phyloP scores from a whole-genome alignment of 2,329 filamentous ascomycete species.

The Dothideomycetes sp. region DNA sequence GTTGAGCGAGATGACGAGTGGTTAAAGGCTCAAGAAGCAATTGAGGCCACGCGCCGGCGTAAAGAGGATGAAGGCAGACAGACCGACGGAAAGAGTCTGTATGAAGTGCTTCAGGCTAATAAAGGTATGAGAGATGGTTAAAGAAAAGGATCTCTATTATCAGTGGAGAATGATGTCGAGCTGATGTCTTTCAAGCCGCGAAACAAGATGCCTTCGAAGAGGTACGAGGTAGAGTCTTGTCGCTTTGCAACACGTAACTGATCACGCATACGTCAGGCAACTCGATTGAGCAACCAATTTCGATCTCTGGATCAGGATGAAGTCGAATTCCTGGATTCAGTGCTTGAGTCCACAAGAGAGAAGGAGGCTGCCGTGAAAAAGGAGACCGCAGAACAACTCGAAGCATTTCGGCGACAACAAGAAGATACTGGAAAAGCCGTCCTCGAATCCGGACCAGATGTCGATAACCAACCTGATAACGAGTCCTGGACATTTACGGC shows the following conservation, averaged over 20 bases:
- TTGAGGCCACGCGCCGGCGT: constrained; percentile 49
- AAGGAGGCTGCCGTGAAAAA: constrained; percentile 49
- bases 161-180: neutral
- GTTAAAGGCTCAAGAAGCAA: constrained; percentile 54
- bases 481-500: constrained; percentile 42
- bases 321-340: constrained; percentile 59
- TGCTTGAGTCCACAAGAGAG: constrained; percentile 47
- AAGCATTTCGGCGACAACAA: constrained; percentile 49
- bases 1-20: constrained; percentile 48
- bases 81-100: constrained; percentile 54
- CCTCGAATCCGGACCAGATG: constrained; percentile 30
- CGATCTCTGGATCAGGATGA: constrained; percentile 70
- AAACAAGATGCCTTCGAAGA: constrained; percentile 80
- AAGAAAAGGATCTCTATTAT: neutral
- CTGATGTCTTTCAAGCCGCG: constrained; percentile 44
- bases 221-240: constrained; percentile 26
- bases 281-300: constrained; percentile 66
- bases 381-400: constrained; percentile 51
- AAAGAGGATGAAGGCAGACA: constrained; percentile 43
- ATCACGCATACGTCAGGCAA: constrained; percentile 28
- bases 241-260: neutral
- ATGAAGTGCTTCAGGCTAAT: constrained; percentile 69
- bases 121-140: constrained; percentile 48
- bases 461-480: constrained; percentile 25
- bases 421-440: constrained; percentile 48